Conservation (phyloP, 176 grass and related monocot genomes). For the Musa itinerans region DNA sequence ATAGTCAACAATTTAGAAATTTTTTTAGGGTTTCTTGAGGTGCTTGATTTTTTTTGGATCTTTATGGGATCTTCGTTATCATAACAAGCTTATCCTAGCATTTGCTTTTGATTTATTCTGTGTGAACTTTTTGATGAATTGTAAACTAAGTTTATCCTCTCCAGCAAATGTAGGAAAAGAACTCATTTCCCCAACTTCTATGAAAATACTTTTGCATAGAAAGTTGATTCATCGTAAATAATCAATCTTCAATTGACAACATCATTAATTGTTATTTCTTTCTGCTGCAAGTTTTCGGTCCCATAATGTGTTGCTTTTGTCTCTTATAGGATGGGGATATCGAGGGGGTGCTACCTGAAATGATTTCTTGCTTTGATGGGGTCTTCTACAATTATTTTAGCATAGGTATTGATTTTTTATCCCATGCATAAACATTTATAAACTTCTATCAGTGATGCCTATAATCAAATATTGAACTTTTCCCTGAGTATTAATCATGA, state of each 20-base stretch:
- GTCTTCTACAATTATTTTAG: conserved; percentile 98
- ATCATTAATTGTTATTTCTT: neutral
- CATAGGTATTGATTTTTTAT: conserved; percentile 51
- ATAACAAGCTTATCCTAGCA: too few relatives aligned
- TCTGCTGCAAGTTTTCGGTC: neutral
- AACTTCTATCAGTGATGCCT: neutral
- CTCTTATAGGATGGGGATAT: conserved; percentile 43
- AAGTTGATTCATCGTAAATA: neutral
- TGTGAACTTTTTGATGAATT: too few relatives aligned
- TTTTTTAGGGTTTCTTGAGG: too few relatives aligned
- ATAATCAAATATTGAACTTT: conserved; percentile 1
- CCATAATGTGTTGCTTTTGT: neutral
- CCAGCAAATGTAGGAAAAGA: too few relatives aligned
- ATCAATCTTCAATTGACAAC: neutral
- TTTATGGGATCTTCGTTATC: too few relatives aligned
- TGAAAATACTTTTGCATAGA: neutral
- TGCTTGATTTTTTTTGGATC: too few relatives aligned
- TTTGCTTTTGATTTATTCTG: too few relatives aligned
- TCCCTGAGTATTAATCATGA: neutral
- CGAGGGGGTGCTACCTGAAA: conserved; percentile 48
- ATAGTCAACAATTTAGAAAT: too few relatives aligned
- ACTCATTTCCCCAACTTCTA: too few relatives aligned
- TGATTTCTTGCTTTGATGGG: conserved; percentile 80
- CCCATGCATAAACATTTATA: neutral
- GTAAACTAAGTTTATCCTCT: too few relatives aligned